These are phyloP conservation scores for Margaritispora aquatica DNA, from an alignment of 495 filamentous ascomycete genomes.

Conservation along the genomic window DNA sequence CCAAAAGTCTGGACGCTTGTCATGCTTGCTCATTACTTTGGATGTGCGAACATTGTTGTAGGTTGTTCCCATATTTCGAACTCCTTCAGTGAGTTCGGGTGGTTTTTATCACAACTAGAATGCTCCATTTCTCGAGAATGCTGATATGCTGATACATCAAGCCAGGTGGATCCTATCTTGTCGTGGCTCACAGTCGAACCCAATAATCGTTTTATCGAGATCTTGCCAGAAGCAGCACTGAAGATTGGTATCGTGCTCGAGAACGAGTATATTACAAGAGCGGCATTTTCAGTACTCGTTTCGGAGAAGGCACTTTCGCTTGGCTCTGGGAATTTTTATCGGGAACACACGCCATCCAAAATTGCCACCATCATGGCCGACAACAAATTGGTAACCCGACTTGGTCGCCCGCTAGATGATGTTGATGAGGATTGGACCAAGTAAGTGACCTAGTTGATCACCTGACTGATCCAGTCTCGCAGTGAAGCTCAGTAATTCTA, in stretches of 20 bases:
- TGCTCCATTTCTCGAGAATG: too few relatives aligned
- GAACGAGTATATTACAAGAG: not conserved
- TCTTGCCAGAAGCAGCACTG: constrained; percentile 14
- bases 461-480: too few relatives aligned
- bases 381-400: not conserved
- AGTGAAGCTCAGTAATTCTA: too few relatives aligned
- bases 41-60: constrained; percentile 27
- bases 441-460: too few relatives aligned
- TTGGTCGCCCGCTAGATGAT: constrained; percentile 9
- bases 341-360: not conserved
- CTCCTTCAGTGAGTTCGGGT: not conserved
- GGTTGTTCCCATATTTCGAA: not conserved
- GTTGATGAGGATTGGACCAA: constrained; percentile 7
- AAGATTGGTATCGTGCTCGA: constrained; percentile 10
- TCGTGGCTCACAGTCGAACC: constrained; percentile 10
- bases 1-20: constrained; percentile 50
- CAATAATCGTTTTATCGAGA: constrained; percentile 16
- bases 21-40: constrained; percentile 40
- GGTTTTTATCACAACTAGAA: too few relatives aligned
- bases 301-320: constrained; percentile 15
- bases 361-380: not conserved
- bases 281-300: constrained; percentile 18
- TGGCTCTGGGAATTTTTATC: not conserved
- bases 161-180: constrained; percentile 11
- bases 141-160: too few relatives aligned